Conservation (phyloP, 2,329 filamentous ascomycete genomes). For the Emergomyces africanus region DNA sequence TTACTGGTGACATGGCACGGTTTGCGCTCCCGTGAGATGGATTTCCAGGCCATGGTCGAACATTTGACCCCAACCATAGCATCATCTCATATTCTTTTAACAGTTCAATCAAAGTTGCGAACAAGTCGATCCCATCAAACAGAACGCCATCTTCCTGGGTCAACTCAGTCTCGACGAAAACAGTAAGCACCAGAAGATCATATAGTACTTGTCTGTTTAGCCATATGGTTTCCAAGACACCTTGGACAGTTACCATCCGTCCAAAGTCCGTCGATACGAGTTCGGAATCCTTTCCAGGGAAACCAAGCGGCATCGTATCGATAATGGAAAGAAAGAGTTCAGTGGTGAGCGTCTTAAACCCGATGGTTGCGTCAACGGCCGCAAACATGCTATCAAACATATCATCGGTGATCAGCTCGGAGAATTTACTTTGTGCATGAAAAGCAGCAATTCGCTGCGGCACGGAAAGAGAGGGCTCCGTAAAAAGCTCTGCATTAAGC, state of each 20-base stretch:
- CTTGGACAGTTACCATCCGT: conserved; percentile 58
- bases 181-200: conserved; percentile 67
- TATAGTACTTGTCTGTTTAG: conserved; percentile 63
- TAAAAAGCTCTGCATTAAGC: conserved; percentile 59
- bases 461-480: conserved; percentile 56
- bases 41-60: conserved; percentile 22
- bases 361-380: conserved; percentile 52
- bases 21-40: conserved; percentile 9
- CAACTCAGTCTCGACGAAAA: conserved; percentile 76
- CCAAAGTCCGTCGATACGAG: conserved; percentile 57
- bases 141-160: conserved; percentile 60
- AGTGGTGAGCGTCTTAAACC: conserved; percentile 36
- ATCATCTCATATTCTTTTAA: conserved; percentile 60
- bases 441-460: conserved; percentile 65
- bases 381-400: conserved; percentile 59
- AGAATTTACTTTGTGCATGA: conserved; percentile 66
- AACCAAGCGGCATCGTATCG: conserved; percentile 33
- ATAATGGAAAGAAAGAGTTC: conserved; percentile 41
- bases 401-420: conserved; percentile 68
- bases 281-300: conserved; percentile 28
- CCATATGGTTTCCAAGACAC: conserved; percentile 65
- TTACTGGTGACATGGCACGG: conserved; percentile 19
- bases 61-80: conserved; percentile 46
- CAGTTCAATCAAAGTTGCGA: conserved; percentile 55
- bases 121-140: conserved; percentile 45